A percentile compares a stretch with the other conserved stretches of the same genome.
These are phyloP conservation scores for Globisporangium uncinulatum DNA, from an alignment of 352 stramenopile species.

Conservation along the genomic window DNA sequence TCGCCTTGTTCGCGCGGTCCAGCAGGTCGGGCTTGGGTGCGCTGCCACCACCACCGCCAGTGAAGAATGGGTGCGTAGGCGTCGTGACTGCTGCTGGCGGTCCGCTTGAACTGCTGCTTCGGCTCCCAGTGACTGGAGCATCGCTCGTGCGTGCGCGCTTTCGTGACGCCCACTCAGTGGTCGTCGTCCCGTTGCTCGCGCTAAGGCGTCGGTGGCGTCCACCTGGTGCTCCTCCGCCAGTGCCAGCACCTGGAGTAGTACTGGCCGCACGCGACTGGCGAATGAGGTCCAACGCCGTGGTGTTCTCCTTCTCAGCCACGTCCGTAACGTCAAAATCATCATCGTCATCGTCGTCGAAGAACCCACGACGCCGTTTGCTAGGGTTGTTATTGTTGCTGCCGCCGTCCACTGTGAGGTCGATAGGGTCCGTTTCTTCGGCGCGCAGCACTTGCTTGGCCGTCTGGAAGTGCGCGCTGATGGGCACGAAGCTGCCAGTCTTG, in stretches of 20 bases:
- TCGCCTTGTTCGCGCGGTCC: constrained; percentile 42
- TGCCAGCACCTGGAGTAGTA: not conserved
- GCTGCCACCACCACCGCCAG: not conserved
- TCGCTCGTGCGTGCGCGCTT: constrained; percentile 2
- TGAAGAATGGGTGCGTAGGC: constrained; percentile 2
- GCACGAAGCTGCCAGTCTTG: constrained; percentile 26
- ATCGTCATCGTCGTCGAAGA: constrained; percentile 60
- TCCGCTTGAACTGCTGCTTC: not conserved
- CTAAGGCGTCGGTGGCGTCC: constrained; percentile 10
- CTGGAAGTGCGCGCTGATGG: constrained; percentile 59
- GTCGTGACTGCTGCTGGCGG: not conserved
- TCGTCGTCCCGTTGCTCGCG: not conserved
- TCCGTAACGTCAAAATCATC: constrained; percentile 15
- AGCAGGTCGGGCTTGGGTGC: constrained; percentile 26
- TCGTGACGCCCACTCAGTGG: constrained; percentile 6
- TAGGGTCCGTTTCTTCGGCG: constrained; percentile 19
- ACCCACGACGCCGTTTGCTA: constrained; percentile 12
- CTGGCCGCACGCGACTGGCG: constrained; percentile 15
- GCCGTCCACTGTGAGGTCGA: constrained; percentile 31
- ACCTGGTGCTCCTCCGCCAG: not conserved
- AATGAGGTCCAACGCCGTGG: constrained; percentile 40
- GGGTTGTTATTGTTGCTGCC: not conserved
- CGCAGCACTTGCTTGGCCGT: constrained; percentile 13
- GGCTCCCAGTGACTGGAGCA: not conserved
- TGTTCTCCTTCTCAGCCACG: not conserved